Evolutionary conservation across 805 yeast species (phyloP).

Genomic region (Novakomyces olei): DNA sequence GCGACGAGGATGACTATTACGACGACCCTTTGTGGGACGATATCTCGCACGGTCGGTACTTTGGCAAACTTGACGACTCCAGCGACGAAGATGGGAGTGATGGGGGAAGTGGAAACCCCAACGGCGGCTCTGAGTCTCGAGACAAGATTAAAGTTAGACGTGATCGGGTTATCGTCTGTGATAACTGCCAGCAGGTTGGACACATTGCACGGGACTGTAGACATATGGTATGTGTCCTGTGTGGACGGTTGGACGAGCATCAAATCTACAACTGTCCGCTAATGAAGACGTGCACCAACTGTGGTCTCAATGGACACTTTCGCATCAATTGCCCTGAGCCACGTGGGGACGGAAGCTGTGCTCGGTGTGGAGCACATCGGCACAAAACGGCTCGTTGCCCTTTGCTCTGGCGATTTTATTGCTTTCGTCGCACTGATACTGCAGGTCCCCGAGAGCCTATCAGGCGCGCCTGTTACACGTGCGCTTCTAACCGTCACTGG

Average conservation of each 20-base stretch:
- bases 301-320: conserved; percentile 1
- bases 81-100: too few species aligned
- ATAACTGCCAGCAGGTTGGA: conserved; percentile 79
- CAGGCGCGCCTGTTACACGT: not conserved
- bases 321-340: conserved; percentile 1
- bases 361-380: not conserved
- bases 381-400: conserved; percentile 1
- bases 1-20: too few species aligned
- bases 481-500: conserved; percentile 1
- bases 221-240: too few species aligned
- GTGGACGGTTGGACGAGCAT: conserved; percentile 3
- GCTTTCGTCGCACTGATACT: not conserved
- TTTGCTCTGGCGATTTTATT: conserved; percentile 3
- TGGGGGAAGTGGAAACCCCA: too few species aligned
- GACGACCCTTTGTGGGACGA: too few species aligned
- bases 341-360: not conserved
- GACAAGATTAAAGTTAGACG: too few species aligned
- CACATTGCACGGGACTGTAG: conserved; percentile 82
- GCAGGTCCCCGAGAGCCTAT: not conserved
- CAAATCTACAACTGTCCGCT: not conserved
- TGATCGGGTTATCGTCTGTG: too few species aligned
- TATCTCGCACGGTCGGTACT: too few species aligned
- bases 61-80: too few species aligned
- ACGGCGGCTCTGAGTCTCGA: too few species aligned
- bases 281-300: conserved; percentile 1